phyloP scores from a whole-genome alignment of 805 yeast species.

The Hanseniaspora guilliermondii region DNA sequence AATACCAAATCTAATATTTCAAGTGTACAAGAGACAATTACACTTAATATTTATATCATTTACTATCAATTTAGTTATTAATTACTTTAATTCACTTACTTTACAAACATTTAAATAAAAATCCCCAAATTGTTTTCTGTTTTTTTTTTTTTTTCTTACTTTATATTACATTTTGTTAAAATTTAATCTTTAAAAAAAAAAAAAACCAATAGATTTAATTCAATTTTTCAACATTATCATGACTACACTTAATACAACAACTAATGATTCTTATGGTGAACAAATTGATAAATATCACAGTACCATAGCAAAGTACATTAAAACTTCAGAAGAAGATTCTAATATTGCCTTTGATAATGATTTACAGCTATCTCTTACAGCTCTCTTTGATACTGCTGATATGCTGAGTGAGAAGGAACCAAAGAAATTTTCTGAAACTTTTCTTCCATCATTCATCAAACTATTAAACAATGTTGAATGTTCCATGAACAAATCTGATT shows the following conservation, averaged over 20 bases:
- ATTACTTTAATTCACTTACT: no score
- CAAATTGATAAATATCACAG: conserved; percentile 10
- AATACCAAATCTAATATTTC: no score
- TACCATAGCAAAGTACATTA: not conserved
- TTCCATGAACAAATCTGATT: not conserved
- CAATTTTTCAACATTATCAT: no score
- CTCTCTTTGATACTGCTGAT: conserved; percentile 12
- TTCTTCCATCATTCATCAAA: not conserved
- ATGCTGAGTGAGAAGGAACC: conserved; percentile 8
- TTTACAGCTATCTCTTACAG: conserved; percentile 4
- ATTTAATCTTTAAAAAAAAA: not conserved
- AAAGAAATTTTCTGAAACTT: not conserved
- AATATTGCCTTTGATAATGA: not conserved
- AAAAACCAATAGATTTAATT: not conserved
- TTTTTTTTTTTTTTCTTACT: no score
- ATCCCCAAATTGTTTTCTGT: no score
- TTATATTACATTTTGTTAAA: no score
- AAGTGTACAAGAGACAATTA: no score
- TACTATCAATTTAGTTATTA: no score
- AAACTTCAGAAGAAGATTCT: not conserved
- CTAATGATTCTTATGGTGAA: conserved; percentile 7
- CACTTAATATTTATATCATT: no score
- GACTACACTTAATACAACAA: conserved; percentile 11
- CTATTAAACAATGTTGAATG: not conserved
- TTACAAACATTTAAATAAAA: no score